Conservation (phyloP, 2,329 filamentous ascomycete genomes). For the Curvularia eragrostidis region DNA sequence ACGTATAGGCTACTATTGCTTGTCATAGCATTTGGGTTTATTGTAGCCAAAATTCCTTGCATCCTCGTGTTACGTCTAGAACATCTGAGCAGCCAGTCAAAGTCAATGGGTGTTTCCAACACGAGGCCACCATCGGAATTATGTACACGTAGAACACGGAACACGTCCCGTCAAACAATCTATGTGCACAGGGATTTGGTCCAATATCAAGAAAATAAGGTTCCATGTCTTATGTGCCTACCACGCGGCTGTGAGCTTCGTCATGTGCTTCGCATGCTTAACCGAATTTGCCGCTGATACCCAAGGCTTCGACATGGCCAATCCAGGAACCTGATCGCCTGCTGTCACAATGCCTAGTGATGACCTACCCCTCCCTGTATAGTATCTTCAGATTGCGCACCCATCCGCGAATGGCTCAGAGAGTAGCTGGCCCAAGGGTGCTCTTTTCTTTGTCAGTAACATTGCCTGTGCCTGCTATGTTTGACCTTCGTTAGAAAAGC, state of each 20-base stretch:
- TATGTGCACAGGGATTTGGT: not conserved
- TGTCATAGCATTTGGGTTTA: not conserved
- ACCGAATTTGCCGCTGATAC: constrained; percentile 20
- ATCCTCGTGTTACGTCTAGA: not conserved
- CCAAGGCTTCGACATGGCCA: constrained; percentile 5
- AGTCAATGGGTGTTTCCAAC: not conserved
- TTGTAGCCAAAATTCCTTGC: not conserved
- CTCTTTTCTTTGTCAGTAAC: not conserved
- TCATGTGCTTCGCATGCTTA: constrained; percentile 25
- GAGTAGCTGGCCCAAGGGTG: not conserved
- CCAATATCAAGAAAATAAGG: not conserved
- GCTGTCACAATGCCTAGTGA: not conserved
- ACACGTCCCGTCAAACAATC: not conserved
- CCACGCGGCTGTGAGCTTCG: constrained; percentile 22
- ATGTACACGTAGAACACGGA: not conserved
- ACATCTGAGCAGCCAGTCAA: not conserved
- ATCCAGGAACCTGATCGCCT: not conserved
- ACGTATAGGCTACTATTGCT: not conserved
- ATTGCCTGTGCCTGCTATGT: not conserved
- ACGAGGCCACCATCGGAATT: not conserved
- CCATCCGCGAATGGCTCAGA: not conserved
- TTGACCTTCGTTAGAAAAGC: too few relatives aligned
- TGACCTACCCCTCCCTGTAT: constrained; percentile 5
- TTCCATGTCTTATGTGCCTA: not conserved
- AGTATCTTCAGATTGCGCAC: constrained; percentile 12